Base-by-base conservation (phyloP, 2,329 filamentous ascomycete genomes). In the Microsporum ferrugineum region DNA sequence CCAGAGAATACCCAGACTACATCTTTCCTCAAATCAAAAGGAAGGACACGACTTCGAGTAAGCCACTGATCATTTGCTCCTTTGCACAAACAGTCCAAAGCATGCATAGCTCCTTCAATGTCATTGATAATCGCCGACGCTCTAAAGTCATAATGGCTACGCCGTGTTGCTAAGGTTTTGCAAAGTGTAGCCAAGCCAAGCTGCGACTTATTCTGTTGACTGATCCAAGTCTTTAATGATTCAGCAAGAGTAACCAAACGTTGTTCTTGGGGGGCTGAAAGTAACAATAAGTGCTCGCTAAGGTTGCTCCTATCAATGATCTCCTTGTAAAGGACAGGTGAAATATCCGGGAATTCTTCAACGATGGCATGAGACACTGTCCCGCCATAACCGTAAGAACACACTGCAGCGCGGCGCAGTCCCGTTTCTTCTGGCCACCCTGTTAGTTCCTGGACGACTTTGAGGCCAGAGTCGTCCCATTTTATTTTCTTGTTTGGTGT, bases 341-440 rank as follows among this genome's bases (percentile, higher is more conserved):
- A 14, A 12, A 56, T 12, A 12, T 33, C 23, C 29, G n/a, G 31
- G 12, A 29, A 33, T 27, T 56, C 36, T 27, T 64, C 63, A 23
- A 64, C n/a, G 31, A 64, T 51, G 17, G 47, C 61, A 51, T 64
- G 61, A 14, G 58, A 62, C 38, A 63, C 63, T 6, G 63, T 36
- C 23, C 63, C 63, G 1, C 63, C 63, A 57, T 47, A 64, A 12
- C 67, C 67, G 56, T 67, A 68, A n/a, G 63, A 65, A 57, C 65
- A 68, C 23, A 68, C 59, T n/a, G 61, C 61, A 7, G 63, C 64
- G 10, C 66, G 57, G 23, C 55, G 34, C 8, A 60, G 31, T 1
- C 10, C 27, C 29, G 17, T 34, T 14, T 56, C 51, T 27, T 61
- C 36, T 10, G 71, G 71, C 70, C 70, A 73, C 1, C 61, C 45